A percentile compares a stretch with the other conserved stretches of the same genome.
Conservation (phyloP, 805 yeast species). For the Pichia scutulata region DNA sequence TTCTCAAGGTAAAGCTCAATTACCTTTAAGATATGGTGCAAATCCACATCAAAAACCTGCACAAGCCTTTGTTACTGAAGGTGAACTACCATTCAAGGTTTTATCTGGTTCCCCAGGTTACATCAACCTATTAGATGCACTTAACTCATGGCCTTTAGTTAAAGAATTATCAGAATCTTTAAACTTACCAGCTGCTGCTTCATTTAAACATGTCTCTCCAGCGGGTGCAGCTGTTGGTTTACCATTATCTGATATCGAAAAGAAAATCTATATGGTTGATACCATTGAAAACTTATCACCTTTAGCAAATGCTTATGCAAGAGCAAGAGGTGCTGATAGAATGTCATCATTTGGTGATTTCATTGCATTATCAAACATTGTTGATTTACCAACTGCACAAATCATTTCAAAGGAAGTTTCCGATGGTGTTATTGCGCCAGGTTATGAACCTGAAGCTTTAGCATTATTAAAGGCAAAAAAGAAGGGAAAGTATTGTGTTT, state of each 20-base stretch:
- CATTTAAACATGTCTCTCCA: constrained; percentile 97
- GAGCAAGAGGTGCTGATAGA: constrained; percentile 99
- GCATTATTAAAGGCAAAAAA: constrained; percentile 85
- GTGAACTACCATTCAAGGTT: constrained; percentile 90
- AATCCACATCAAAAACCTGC: constrained; percentile 99
- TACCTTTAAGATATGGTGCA: constrained; percentile 96
- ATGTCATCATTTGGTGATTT: constrained; percentile 99
- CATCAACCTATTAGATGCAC: constrained; percentile 91
- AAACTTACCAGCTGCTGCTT: constrained; percentile 97
- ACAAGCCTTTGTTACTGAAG: constrained; percentile 84
- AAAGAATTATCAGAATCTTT: constrained; percentile 92
- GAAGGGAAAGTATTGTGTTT: constrained; percentile 93
- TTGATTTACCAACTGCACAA: constrained; percentile 92
- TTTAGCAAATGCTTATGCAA: constrained; percentile 94
- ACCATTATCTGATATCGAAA: constrained; percentile 85
- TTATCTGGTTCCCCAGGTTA: constrained; percentile 95
- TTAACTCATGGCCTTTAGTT: constrained; percentile 98
- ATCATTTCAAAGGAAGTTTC: constrained; percentile 96
- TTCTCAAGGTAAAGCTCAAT: constrained; percentile 80
- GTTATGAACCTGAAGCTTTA: constrained; percentile 86
- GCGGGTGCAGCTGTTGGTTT: constrained; percentile 98
- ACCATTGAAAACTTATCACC: constrained; percentile 95
- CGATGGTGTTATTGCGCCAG: constrained; percentile 99
- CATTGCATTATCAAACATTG: constrained; percentile 94
- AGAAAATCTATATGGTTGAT: constrained; percentile 89